phyloP scores from a whole-genome alignment of 495 filamentous ascomycete genomes.

The Podospora tetraspora region DNA sequence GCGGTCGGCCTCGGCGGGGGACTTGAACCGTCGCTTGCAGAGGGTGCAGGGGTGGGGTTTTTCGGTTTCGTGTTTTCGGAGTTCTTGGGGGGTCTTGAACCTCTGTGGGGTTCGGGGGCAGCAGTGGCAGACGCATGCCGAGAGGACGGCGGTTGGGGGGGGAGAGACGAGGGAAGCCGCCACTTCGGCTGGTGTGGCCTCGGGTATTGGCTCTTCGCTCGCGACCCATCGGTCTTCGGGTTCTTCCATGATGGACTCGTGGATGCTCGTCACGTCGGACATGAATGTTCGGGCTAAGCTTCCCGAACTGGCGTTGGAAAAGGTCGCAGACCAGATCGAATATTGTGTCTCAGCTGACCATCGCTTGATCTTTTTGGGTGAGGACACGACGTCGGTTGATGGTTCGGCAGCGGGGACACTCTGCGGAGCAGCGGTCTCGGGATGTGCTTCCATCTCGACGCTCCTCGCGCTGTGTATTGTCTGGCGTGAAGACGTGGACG shows the following conservation, averaged over 20 bases:
- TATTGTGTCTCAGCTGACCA: constrained; percentile 19
- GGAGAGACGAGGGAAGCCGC: background rate
- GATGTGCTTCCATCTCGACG: background rate
- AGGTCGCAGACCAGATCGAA: constrained; percentile 18
- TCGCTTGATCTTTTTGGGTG: constrained; percentile 10
- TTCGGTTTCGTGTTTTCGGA: constrained; percentile 64
- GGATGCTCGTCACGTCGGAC: constrained; percentile 25
- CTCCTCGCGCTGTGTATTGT: constrained; percentile 2
- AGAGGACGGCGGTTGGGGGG: background rate
- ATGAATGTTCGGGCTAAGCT: constrained; percentile 25
- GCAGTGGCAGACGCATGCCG: constrained; percentile 62
- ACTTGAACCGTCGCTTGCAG: constrained; percentile 83
- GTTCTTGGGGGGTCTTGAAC: constrained; percentile 65
- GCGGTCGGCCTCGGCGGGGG: constrained; percentile 84
- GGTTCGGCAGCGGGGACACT: background rate
- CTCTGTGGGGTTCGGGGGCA: constrained; percentile 84
- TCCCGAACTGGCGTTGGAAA: constrained; percentile 22
- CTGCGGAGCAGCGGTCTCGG: background rate
- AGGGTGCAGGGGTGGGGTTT: constrained; percentile 77
- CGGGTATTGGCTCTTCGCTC: constrained; percentile 2
- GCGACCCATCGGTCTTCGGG: background rate
- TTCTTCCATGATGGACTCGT: constrained; percentile 12
- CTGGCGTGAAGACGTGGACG: background rate
- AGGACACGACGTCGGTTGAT: background rate
- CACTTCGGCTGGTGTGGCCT: background rate